Base-by-base conservation (phyloP, 108 stramenopile species). In the Cyclotella atomus region DNA sequence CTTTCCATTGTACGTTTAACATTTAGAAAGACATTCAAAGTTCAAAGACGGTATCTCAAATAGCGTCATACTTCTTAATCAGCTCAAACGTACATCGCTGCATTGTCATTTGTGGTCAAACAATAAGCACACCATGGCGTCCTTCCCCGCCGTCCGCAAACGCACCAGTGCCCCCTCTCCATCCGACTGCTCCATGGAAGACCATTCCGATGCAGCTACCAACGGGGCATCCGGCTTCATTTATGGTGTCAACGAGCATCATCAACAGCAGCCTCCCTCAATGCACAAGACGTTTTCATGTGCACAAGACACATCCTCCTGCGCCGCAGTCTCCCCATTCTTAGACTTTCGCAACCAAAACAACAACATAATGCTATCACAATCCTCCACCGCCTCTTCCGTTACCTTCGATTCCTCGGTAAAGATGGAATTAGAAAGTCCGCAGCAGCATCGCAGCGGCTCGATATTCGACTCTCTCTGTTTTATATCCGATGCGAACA, bases 351-450 rank as follows among this genome's bases (percentile, higher is more conserved):
- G 28, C 14, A 1, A 5, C 30, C 29, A 57, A 28, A 57, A 29
- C 56, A 57, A 57, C 56, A 57, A 28, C 15, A 10, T 57, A 9
- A 57, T 57, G 56, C 46, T 65, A 27, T 65, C 64, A 5, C 64
- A 65, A 65, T 65, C 64, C 19, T 46, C 44, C 46, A 49, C 64
- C 12, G 46, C 46, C 12, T 38, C 35, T 15, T 47, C 64, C 5
- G 3, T 65, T 5, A 65, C 64, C 3, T 65, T 65, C 27, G 64
- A 35, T 12, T 49, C 64, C 29, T 62, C 61, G 0, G 34, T 62
- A 21, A 3, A 46, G 30, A 65, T 65, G 64, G 64, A 65, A 16
- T 65, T 65, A 29, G 21, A 28, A 7, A 46, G 8, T 30, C 44
- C 30, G 29, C 29, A 57, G 29, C 28, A 14, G 12, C 56, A 30